A percentile compares a stretch with the other conserved stretches of the same genome.
These are phyloP conservation scores for Petrea volubilis DNA, from an alignment of 257 asterid genomes.

Conservation along the genomic window DNA sequence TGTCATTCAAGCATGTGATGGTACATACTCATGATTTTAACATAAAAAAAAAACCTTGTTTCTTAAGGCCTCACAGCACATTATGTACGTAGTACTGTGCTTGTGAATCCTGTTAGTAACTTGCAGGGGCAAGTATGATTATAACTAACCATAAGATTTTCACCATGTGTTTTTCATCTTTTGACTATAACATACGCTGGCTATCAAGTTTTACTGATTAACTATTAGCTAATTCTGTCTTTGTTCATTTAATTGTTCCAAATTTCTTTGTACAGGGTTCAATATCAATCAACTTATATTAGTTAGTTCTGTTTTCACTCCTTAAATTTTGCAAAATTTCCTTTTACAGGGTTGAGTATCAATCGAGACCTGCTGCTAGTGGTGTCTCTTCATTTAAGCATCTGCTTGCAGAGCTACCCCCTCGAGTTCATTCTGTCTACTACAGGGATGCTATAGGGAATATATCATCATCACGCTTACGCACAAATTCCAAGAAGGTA, in stretches of 20 bases:
- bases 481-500: slow-evolving; percentile 80
- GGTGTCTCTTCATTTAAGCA: slow-evolving; percentile 92
- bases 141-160: too few species aligned
- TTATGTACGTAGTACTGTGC: too few species aligned
- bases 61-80: too few species aligned
- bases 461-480: slow-evolving; percentile 87
- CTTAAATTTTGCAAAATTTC: slow-evolving; percentile 23
- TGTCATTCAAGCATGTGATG: too few species aligned
- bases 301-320: slow-evolving; percentile 9
- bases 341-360: slow-evolving; percentile 87
- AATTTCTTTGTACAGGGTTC: slow-evolving; percentile 67
- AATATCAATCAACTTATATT: slow-evolving; percentile 55
- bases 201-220: too few species aligned
- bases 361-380: slow-evolving; percentile 63
- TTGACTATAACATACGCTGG: too few species aligned
- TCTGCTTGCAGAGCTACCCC: slow-evolving; percentile 90
- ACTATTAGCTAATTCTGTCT: not conserved
- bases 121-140: too few species aligned
- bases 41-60: too few species aligned
- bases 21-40: too few species aligned
- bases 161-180: too few species aligned
- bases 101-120: too few species aligned
- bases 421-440: slow-evolving; percentile 97
- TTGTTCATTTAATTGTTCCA: slow-evolving; percentile 21
- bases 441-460: slow-evolving; percentile 96